Base-by-base conservation (phyloP, 2,329 filamentous ascomycete genomes). In the Pyrenochaeta sp. region DNA sequence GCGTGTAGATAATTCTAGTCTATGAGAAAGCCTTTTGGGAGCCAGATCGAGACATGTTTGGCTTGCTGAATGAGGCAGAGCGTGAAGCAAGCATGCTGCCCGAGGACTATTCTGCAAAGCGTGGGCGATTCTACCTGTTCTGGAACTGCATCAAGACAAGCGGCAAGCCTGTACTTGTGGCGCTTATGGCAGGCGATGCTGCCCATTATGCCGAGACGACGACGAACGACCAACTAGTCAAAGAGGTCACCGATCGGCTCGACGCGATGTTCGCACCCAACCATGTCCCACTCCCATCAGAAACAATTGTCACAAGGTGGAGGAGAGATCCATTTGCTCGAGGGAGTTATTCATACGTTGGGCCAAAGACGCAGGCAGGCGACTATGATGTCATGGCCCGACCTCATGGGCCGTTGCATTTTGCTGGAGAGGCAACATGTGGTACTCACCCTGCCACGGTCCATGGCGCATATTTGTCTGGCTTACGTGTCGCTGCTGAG, bases 81-180 rank as follows among this genome's bases (percentile, higher is more conserved):
- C 85, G 86, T 54, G 80, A 83, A 3, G 83, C 87, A 51, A 96
- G 92, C 69, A 82, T 93, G 49, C 82, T 87, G 39, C 92, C 96
- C 67, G 84, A 85, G 45, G 90, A 97, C 61, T 98, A 98, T 68
- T 82, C 87, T 4, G 81, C 84, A 3, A 88, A 87, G 56, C 87
- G 94, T 47, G 94, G 94, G n/a, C 89, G 93, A 20, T 97, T 97
- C 77, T 99, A 98, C 69, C 86, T 99, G 65, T 98, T 97, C 85
- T 98, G 97, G 85, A 98, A 99, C 67, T 92, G 92, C 49, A 89
- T 92, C 55, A 91, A 92, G 64, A 96, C 91, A 2, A 92, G 90
- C 40, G 96, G 96, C 0, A 81, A 96, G 31, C 95, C 79, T 31
- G 92, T 92, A 45, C 82, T 97, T 20, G 87, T 98, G 56, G 95